These are phyloP conservation scores for Royoungia palumana DNA, from an alignment of 768 basidiomycete species.

Conservation along the genomic window DNA sequence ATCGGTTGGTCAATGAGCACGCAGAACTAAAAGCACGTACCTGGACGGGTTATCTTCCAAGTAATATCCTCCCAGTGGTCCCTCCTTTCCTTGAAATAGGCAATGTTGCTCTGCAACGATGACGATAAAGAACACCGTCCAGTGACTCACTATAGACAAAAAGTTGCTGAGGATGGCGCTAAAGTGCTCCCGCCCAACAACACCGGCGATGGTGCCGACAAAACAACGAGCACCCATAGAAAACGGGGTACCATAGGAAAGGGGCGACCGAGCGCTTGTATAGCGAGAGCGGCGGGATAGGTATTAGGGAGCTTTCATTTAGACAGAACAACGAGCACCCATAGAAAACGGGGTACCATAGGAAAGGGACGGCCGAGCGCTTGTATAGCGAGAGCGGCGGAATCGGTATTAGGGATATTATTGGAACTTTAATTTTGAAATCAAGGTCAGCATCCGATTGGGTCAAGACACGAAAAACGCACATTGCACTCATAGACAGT, in stretches of 20 bases:
- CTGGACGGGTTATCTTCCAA: constrained; percentile 40
- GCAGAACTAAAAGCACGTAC: constrained; percentile 22
- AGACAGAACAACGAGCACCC: constrained; percentile 41
- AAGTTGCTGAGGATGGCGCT: constrained; percentile 42
- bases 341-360: constrained; percentile 43
- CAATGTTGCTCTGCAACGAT: constrained; percentile 46
- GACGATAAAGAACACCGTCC: constrained; percentile 46
- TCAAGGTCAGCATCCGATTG: background rate
- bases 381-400: constrained; percentile 45
- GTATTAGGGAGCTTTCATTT: constrained; percentile 44
- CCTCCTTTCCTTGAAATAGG: constrained; percentile 38
- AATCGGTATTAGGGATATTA: constrained; percentile 46
- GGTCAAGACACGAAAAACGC: constrained; percentile 11
- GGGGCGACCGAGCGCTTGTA: constrained; percentile 43
- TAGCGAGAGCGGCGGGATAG: constrained; percentile 46
- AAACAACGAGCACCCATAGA: constrained; percentile 41
- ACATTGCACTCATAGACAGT: constrained; percentile 42
- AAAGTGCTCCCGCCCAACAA: constrained; percentile 45
- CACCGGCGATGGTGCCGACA: constrained; percentile 40
- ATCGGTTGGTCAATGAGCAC: no score
- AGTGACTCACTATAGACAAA: constrained; percentile 42
- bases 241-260: constrained; percentile 45
- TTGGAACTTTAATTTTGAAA: constrained; percentile 25
- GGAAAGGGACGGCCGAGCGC: constrained; percentile 44
- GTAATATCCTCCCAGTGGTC: constrained; percentile 49